These are phyloP conservation scores for Cenchrus purpureus DNA, from an alignment of 176 grass and related monocot species.

Conservation along the genomic window DNA sequence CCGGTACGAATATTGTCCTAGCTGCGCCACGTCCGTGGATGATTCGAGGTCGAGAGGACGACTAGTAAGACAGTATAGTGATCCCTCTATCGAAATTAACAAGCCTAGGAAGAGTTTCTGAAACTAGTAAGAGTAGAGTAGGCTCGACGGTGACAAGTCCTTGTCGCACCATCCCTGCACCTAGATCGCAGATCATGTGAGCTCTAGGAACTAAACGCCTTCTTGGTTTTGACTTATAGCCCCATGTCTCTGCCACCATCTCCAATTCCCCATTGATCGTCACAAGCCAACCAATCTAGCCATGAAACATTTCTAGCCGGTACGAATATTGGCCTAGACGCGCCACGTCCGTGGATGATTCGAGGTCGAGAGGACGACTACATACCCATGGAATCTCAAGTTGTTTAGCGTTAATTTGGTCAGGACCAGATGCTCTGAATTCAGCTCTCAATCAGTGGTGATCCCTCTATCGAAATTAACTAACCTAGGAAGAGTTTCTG, in stretches of 20 bases:
- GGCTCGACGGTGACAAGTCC: constrained; percentile 42
- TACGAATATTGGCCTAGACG: neutral
- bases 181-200: too few species aligned
- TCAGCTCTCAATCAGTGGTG: neutral
- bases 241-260: neutral
- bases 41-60: neutral
- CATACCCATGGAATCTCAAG: neutral
- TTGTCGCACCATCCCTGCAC: neutral
- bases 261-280: neutral
- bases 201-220: neutral
- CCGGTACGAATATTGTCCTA: neutral
- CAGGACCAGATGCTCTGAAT: constrained; percentile 5
- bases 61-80: too few species aligned
- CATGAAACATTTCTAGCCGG: neutral
- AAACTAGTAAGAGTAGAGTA: neutral
- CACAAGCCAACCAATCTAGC: neutral
- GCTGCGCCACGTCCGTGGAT: neutral
- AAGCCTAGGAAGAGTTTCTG: neutral
- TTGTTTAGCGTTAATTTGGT: neutral
- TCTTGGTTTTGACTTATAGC: neutral
- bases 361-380: neutral
- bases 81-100: neutral
- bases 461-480: neutral
- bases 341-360: neutral
- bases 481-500: neutral